These are phyloP conservation scores for Coemansia sp. DNA, from an alignment of 192 early-diverging fungal species.

Conservation along the genomic window DNA sequence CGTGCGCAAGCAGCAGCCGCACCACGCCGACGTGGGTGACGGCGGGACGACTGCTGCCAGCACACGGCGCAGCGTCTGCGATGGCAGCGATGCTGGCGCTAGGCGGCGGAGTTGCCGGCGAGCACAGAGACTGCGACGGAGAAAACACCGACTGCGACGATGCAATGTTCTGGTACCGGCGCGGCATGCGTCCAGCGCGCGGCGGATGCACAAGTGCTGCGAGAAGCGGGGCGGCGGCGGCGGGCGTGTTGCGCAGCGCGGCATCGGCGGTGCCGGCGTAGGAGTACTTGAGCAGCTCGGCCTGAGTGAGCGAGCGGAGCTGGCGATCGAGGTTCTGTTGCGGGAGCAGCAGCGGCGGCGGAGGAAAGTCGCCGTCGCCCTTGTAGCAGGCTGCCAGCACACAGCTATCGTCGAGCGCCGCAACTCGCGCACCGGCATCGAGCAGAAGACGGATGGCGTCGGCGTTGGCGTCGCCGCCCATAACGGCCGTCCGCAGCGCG, in stretches of 20 bases:
- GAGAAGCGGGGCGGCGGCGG: neutral
- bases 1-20: conserved; percentile 37
- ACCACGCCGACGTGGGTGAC: conserved; percentile 28
- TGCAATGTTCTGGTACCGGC: conserved; percentile 14
- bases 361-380: conserved; percentile 38
- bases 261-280: conserved; percentile 11
- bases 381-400: conserved; percentile 44
- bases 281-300: conserved; percentile 16
- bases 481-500: conserved; percentile 42
- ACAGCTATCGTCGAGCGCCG: conserved; percentile 39
- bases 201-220: neutral
- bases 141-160: neutral
- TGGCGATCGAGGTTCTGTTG: neutral
- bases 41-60: neutral
- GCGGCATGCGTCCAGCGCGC: neutral
- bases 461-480: conserved; percentile 39
- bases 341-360: conserved; percentile 11
- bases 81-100: conserved; percentile 5
- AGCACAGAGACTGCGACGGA: neutral
- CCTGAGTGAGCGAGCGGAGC: neutral
- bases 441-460: conserved; percentile 26
- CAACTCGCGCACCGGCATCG: conserved; percentile 25
- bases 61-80: neutral
- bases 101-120: neutral
- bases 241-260: conserved; percentile 6